Evolutionary conservation across 2,329 filamentous ascomycete species (phyloP), one percentile per base, ranked within the genome.

Genomic region (Chrysosporium queenslandicum): DNA sequence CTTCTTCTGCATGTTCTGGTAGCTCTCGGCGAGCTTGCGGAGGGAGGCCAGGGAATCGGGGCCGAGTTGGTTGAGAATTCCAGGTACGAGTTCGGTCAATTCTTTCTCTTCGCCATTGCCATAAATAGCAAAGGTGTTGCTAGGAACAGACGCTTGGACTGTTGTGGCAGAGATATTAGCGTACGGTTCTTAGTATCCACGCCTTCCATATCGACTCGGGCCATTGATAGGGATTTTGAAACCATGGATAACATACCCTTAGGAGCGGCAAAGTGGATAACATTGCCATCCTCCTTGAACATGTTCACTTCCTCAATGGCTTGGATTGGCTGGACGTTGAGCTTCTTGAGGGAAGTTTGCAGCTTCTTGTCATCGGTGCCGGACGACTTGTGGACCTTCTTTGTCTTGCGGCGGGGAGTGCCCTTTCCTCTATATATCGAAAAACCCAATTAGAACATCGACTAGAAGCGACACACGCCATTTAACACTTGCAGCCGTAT

Each of bases 271-370:
- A 98, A 98, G 82, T 98, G 92, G 69, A 98, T 97, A 74, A 98
- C 92, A 74, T 98, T 98, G 74, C 92, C 92, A 72, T 98, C 92
- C 71, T 87, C 86, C 86, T 98, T 98, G 85, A 98, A 98, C 92
- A 98, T 98, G 85, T 98, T 98, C 73, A 98, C 92, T 80, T 98
- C 92, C 83, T 98, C 92, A 67, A 98, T 98, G 62, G 87, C 88
- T 79, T 94, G 90, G 76, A 98, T 97, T 67, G 92, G 92, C 82
- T 98, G 92, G 55, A 94, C 91, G 77, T 97, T 97, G 74, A 98
- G 83, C 86, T 98, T 98, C 87, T 98, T 98, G 63, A 98, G 81
- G 58, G 88, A 78, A 58, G 85, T 82, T 79, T 98, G 92, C 60
- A 98, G 87, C 83, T 98, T 98, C 87, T 96, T 97, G 85, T 98